phyloP scores from a whole-genome alignment of 441 rosid species.

The Jatropha multifida region DNA sequence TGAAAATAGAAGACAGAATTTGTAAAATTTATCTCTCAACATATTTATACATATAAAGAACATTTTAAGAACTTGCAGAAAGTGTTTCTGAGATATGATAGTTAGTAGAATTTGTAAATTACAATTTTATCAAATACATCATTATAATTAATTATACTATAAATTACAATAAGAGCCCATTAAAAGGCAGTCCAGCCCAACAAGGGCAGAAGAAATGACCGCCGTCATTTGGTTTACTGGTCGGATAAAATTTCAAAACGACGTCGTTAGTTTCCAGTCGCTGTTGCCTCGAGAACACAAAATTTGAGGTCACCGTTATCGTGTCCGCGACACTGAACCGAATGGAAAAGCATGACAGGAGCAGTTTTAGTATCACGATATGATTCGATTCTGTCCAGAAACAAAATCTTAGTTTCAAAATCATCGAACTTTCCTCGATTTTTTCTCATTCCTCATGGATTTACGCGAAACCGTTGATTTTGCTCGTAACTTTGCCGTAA shows the following conservation, averaged over 20 bases:
- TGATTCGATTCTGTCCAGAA: slow-evolving; percentile 9
- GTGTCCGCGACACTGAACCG: neutral
- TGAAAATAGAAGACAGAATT: no score
- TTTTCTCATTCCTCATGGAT: slow-evolving; percentile 43
- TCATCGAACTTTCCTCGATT: neutral
- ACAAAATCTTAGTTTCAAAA: neutral
- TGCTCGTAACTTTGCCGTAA: slow-evolving; percentile 57
- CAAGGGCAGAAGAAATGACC: no score
- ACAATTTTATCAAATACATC: no score
- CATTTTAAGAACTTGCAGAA: no score
- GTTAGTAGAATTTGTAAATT: no score
- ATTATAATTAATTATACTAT: no score
- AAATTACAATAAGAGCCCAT: no score
- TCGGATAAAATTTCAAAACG: neutral
- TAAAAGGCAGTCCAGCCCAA: no score
- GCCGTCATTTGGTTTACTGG: no score
- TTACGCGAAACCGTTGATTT: slow-evolving; percentile 46
- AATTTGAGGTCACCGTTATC: neutral
- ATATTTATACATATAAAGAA: no score
- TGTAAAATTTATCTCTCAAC: no score
- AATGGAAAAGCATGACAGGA: neutral
- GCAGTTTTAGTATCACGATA: neutral
- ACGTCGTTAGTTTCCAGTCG: neutral
- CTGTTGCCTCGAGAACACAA: neutral
- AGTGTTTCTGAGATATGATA: no score